Evolutionary conservation across 192 early-diverging fungal genomes (phyloP), one percentile per base, ranked within the genome.

Genomic region (Powellomyces hirtus): DNA sequence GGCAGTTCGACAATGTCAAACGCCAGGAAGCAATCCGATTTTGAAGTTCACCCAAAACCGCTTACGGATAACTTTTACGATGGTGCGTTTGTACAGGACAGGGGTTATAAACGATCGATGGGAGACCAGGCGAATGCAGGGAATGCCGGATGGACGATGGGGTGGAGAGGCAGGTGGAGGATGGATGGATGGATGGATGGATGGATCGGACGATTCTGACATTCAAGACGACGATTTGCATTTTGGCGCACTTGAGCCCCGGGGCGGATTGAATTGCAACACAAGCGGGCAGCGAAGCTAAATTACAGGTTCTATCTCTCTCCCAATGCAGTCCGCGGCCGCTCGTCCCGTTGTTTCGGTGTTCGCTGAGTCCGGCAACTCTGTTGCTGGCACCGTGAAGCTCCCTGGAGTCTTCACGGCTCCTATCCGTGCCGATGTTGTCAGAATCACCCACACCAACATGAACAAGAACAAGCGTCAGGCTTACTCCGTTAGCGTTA

Each of bases 391-490:
- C 71, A 94, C 92, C 69, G 80, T 90, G 60, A 77, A 89, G 58
- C 87, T 96, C 50, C 95, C 95, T 44, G 86, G 89, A 49, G 94
- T 97, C 63, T 97, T 98, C 89, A 91, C 84, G 72, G 92, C 97
- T 60, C 95, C 97, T 62, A 97, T 98, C 84, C 89, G 94, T 79
- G 90, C 94, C 65, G 95, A 97, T 73, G 88, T 98, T 74, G 92
- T 99, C 73, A 37, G 65, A 30, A 36, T 92, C 72, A 94, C 96
- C 59, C 92, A 97, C 90, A 98, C 90, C 78, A 94, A 94, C 87
- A 91, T 98, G 86, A 89, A 90, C 86, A 98, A 97, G 93, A 97
- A 97, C 90, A 93, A 89, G 81, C 90, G 94, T 78, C 95, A 98
- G 85, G 85, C 95, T 56, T 98, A 98, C 84, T 82, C 95, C 62